phyloP scores from a whole-genome alignment of 768 basidiomycete species.

The Termitomyces sp. region DNA sequence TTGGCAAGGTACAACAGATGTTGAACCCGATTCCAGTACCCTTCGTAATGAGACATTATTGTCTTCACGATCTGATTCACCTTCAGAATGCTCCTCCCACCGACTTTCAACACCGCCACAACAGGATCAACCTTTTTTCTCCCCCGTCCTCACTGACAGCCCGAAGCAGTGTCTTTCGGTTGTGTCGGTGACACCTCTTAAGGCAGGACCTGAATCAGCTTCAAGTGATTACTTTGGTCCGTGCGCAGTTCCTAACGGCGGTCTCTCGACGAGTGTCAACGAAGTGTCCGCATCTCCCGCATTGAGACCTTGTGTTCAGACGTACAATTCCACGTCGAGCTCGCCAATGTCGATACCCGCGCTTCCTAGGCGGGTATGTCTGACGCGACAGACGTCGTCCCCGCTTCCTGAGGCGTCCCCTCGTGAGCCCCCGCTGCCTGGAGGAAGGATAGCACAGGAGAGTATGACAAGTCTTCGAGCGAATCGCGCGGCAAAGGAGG shows the following conservation, averaged over 20 bases:
- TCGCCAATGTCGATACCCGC: constrained; percentile 35
- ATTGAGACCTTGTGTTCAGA: background rate
- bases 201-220: background rate
- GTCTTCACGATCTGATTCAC: background rate
- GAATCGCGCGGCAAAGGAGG: constrained; percentile 57
- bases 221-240: constrained; percentile 14
- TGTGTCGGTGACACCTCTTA: constrained; percentile 3
- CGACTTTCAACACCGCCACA: background rate
- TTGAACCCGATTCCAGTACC: constrained; percentile 31
- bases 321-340: constrained; percentile 7
- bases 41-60: constrained; percentile 7
- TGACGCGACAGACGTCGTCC: constrained; percentile 61
- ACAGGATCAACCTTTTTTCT: background rate
- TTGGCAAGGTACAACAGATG: constrained; percentile 73
- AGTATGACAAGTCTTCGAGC: constrained; percentile 23
- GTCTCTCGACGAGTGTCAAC: background rate
- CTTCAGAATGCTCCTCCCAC: background rate
- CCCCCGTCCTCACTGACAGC: background rate
- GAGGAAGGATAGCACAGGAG: constrained; percentile 25
- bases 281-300: background rate
- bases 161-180: background rate
- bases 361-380: constrained; percentile 43
- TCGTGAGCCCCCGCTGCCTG: constrained; percentile 27
- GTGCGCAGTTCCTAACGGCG: background rate
- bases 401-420: constrained; percentile 45